phyloP scores from a whole-genome alignment of 495 filamentous ascomycete genomes.

The Aspergillus ellipticus region DNA sequence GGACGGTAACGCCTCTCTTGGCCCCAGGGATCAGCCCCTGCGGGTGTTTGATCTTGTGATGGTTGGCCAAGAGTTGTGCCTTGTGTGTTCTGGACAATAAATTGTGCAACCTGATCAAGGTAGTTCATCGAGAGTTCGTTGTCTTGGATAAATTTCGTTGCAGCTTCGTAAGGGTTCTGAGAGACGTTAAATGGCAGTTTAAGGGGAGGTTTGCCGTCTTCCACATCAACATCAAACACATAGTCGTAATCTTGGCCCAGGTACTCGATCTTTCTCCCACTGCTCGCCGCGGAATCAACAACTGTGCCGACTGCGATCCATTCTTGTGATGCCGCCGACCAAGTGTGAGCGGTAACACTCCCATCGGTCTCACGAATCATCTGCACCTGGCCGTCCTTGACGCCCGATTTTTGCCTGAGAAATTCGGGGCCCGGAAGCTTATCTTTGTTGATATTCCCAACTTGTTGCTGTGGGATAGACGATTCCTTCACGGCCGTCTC shows the following conservation, averaged over 20 bases:
- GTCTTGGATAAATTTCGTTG: conserved; percentile 83
- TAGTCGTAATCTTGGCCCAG: conserved; percentile 91
- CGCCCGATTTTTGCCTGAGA: conserved; percentile 70
- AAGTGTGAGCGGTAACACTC: conserved; percentile 74
- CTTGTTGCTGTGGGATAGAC: conserved; percentile 78
- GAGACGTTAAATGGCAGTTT: conserved; percentile 92
- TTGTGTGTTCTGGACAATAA: conserved; percentile 85
- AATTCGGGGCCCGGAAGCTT: conserved; percentile 83
- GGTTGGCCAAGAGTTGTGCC: conserved; percentile 72
- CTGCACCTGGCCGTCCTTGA: conserved; percentile 89
- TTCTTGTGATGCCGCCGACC: conserved; percentile 61
- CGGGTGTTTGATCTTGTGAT: conserved; percentile 33
- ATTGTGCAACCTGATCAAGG: conserved; percentile 89
- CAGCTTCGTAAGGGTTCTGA: conserved; percentile 90
- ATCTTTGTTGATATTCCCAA: conserved; percentile 83
- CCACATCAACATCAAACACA: conserved; percentile 97
- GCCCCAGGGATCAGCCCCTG: conserved; percentile 69
- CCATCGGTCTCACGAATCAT: conserved; percentile 82
- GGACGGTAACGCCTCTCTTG: conserved; percentile 75
- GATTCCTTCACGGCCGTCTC: conserved; percentile 77
- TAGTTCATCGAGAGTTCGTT: conserved; percentile 90
- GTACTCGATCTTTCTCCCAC: conserved; percentile 67
- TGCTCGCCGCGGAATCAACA: conserved; percentile 83
- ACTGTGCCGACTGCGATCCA: conserved; percentile 93
- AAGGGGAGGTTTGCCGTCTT: conserved; percentile 89